Conservation (phyloP, 306 rosid genomes). For the Lathyrus sativus region DNA sequence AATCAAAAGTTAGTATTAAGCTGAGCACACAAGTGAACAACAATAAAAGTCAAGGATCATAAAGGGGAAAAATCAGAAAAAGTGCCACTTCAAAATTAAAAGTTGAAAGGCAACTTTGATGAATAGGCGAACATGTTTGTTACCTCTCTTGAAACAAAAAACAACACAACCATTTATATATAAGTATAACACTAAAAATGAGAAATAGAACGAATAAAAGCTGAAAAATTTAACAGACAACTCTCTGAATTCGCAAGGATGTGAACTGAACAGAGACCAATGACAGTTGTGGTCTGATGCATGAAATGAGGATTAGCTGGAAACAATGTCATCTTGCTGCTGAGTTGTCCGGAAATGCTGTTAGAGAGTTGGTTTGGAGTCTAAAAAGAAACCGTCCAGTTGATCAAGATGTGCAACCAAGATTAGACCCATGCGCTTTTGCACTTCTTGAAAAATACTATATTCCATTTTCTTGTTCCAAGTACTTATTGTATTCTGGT, state of each 20-base stretch:
- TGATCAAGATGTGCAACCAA: not conserved
- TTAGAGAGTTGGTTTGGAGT: not conserved
- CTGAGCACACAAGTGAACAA: not conserved
- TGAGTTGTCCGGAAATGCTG: not conserved
- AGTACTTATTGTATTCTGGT: not conserved
- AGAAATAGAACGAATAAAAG: not conserved
- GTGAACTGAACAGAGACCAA: not conserved
- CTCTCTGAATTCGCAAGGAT: not conserved
- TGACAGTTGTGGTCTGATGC: constrained; percentile 7
- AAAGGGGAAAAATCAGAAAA: not conserved
- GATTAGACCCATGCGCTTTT: not conserved
- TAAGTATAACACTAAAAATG: not conserved
- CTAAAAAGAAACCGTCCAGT: not conserved
- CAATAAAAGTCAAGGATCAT: not conserved
- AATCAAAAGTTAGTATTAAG: not conserved
- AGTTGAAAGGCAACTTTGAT: not conserved
- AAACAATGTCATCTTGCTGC: not conserved
- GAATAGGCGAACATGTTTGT: not conserved
- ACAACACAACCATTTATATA: not conserved
- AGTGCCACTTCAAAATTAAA: not conserved
- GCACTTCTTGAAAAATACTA: not conserved
- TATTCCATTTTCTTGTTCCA: not conserved
- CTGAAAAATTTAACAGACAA: not conserved
- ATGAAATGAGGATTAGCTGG: not conserved
- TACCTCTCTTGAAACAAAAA: not conserved